Conservation (phyloP, 345 rosid genomes). For the Hibiscus tridactylites region DNA sequence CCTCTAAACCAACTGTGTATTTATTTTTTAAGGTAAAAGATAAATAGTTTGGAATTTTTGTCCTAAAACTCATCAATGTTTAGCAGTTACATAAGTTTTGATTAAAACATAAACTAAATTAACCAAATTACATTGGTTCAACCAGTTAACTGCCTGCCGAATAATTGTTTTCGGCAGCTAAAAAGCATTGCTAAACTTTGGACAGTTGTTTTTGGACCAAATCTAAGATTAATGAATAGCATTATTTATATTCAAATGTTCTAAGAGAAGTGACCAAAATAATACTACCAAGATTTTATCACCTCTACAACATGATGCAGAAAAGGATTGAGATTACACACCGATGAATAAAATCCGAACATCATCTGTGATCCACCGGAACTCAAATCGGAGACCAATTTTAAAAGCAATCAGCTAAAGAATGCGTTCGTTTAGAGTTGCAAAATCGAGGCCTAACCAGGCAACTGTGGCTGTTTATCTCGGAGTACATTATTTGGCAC, state of each 20-base stretch:
- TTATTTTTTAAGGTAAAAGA: too few relatives aligned
- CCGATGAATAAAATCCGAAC: neutral
- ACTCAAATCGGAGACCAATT: neutral
- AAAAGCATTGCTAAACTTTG: neutral
- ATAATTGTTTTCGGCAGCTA: neutral
- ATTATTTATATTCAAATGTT: neutral
- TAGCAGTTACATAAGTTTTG: too few relatives aligned
- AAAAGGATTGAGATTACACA: neutral
- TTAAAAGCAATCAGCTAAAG: neutral
- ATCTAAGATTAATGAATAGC: neutral
- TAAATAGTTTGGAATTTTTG: too few relatives aligned
- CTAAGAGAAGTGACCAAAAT: neutral
- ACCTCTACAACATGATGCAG: neutral
- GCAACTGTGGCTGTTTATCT: neutral
- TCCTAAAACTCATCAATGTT: too few relatives aligned
- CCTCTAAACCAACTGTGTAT: too few relatives aligned
- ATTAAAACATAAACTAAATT: too few relatives aligned
- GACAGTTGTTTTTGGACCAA: neutral
- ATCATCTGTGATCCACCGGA: neutral
- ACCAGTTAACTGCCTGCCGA: too few relatives aligned
- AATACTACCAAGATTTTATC: neutral
- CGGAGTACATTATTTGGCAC: neutral
- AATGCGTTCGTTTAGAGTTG: neutral
- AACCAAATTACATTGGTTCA: too few relatives aligned
- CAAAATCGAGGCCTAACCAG: neutral